phyloP scores from a whole-genome alignment of 2,329 filamentous ascomycete species.

The Drechslerella coelobrocha region DNA sequence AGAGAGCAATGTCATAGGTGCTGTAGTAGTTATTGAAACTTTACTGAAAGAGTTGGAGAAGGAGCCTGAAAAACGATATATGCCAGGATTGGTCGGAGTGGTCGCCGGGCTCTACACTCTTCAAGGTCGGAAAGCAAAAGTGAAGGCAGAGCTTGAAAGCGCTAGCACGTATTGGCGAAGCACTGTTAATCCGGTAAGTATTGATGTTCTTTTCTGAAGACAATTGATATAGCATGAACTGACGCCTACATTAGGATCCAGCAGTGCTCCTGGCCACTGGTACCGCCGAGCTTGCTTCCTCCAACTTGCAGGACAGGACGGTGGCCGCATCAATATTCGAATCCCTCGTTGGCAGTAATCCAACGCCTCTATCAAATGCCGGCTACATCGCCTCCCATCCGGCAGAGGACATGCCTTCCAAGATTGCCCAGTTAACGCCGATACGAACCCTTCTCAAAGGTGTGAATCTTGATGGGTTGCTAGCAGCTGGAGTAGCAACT shows the following conservation, averaged over 20 bases:
- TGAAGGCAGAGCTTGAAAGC: slow-evolving; percentile 76
- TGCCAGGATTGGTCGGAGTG: slow-evolving; percentile 82
- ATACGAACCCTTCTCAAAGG: slow-evolving; percentile 68
- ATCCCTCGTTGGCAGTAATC: slow-evolving; percentile 70
- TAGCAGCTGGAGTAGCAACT: slow-evolving; percentile 70
- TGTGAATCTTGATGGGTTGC: slow-evolving; percentile 69
- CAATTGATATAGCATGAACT: slow-evolving; percentile 1
- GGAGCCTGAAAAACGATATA: slow-evolving; percentile 56
- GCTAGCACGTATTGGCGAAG: slow-evolving; percentile 82
- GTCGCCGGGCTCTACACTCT: slow-evolving; percentile 78
- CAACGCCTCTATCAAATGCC: slow-evolving; percentile 72
- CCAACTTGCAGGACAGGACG: slow-evolving; percentile 70
- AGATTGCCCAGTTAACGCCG: slow-evolving; percentile 64
- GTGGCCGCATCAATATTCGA: slow-evolving; percentile 81
- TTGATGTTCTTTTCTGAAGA: not conserved
- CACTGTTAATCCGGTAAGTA: slow-evolving; percentile 56
- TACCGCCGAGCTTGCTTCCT: slow-evolving; percentile 79
- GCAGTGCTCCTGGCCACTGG: slow-evolving; percentile 81
- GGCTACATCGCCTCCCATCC: slow-evolving; percentile 83
- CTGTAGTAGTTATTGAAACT: slow-evolving; percentile 50
- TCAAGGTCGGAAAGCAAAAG: slow-evolving; percentile 75
- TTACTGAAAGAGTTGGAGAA: slow-evolving; percentile 58
- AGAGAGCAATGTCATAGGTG: slow-evolving; percentile 52
- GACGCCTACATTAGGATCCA: slow-evolving; percentile 54
- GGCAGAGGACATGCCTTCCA: slow-evolving; percentile 64